phyloP scores from a whole-genome alignment of 2,329 filamentous ascomycete genomes.

The Aspergillus glaucus region DNA sequence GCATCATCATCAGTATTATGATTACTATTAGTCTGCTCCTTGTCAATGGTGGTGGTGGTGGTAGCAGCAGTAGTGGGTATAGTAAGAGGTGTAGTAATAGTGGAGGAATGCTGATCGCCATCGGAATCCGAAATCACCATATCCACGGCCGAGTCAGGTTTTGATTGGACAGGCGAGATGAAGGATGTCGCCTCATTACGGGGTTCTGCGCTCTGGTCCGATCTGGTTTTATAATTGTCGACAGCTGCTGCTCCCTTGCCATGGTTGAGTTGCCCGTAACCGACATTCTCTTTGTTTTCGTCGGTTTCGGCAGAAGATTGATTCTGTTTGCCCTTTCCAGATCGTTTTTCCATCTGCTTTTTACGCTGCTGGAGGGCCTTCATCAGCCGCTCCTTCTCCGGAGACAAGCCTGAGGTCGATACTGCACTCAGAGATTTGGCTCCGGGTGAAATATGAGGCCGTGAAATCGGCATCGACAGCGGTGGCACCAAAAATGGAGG shows the following conservation, averaged over 20 bases:
- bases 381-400: conserved; percentile 87
- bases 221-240: not conserved
- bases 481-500: conserved; percentile 36
- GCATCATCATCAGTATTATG: not conserved
- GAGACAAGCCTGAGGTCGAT: conserved; percentile 58
- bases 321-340: conserved; percentile 24
- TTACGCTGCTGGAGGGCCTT: conserved; percentile 88
- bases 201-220: not conserved
- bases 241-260: conserved; percentile 1
- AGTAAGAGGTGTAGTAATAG: conserved; percentile 9
- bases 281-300: conserved; percentile 24
- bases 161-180: conserved; percentile 9
- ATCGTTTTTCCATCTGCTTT: conserved; percentile 57
- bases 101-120: conserved; percentile 8
- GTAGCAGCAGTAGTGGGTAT: conserved; percentile 1
- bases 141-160: conserved; percentile 20
- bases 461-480: conserved; percentile 27
- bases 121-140: conserved; percentile 12
- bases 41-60: not conserved
- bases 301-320: conserved; percentile 9
- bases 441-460: conserved; percentile 31
- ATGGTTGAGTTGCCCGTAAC: conserved; percentile 13
- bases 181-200: conserved; percentile 2
- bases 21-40: not conserved
- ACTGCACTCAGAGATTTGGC: conserved; percentile 41